Conservation (phyloP, 2,329 filamentous ascomycete genomes). For the Colletotrichum somersetense region DNA sequence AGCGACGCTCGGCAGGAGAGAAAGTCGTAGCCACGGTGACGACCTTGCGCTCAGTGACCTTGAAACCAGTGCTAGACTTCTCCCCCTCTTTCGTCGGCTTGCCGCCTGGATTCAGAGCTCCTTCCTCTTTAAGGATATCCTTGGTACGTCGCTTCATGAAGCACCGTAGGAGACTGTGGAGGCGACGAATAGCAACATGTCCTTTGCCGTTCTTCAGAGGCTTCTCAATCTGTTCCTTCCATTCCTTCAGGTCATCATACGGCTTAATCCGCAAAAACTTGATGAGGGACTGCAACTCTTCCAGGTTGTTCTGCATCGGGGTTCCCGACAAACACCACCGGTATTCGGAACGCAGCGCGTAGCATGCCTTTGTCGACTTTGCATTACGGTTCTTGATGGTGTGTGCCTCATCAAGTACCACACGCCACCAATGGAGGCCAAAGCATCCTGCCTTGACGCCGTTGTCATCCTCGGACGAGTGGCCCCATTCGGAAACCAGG, state of each 20-base stretch:
- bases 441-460: conserved; percentile 85
- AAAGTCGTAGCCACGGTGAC: conserved; percentile 84
- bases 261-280: conserved; percentile 93
- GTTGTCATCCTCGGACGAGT: conserved; percentile 71
- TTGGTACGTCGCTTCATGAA: conserved; percentile 99
- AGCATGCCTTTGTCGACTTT: conserved; percentile 94
- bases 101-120: conserved; percentile 82
- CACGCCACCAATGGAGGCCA: conserved; percentile 92
- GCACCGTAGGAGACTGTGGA: conserved; percentile 87
- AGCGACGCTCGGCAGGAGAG: conserved; percentile 81
- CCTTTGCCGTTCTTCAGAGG: conserved; percentile 93
- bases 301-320: conserved; percentile 97
- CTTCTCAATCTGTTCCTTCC: conserved; percentile 91
- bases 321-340: conserved; percentile 97
- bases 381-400: conserved; percentile 98
- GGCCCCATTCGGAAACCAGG: conserved; percentile 88
- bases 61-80: conserved; percentile 77
- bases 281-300: conserved; percentile 94
- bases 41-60: conserved; percentile 91
- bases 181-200: conserved; percentile 85
- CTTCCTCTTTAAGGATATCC: conserved; percentile 91
- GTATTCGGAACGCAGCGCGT: conserved; percentile 85
- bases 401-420: conserved; percentile 96
- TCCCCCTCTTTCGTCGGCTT: conserved; percentile 63
- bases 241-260: conserved; percentile 86